These are phyloP conservation scores for Synchytrium microbalum DNA, from an alignment of 371 early-diverging fungal species.

Conservation along the genomic window DNA sequence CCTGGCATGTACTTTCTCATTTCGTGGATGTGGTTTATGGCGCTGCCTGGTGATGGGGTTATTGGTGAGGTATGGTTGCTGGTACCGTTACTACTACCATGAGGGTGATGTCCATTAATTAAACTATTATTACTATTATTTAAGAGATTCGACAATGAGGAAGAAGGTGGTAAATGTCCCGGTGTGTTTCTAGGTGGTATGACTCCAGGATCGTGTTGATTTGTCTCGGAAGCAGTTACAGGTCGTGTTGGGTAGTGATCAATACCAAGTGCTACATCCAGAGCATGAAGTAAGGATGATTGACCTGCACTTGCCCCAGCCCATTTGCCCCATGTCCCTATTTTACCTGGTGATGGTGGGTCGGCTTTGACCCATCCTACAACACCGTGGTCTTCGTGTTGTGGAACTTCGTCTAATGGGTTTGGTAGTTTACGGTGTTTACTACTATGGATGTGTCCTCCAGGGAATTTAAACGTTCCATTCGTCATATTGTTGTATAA, in stretches of 20 bases:
- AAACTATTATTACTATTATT: neutral
- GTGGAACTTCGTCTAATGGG: neutral
- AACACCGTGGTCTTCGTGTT: neutral
- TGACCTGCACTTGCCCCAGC: constrained; percentile 96
- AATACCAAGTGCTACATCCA: constrained; percentile 89
- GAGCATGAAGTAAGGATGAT: constrained; percentile 81
- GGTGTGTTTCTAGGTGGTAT: neutral
- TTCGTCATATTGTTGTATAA: too few species aligned
- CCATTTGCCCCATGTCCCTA: constrained; percentile 42
- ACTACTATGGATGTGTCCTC: neutral
- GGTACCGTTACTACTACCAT: neutral
- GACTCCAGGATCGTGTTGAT: constrained; percentile 12
- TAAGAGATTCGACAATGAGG: neutral
- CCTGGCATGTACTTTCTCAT: constrained; percentile 93
- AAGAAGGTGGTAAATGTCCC: neutral
- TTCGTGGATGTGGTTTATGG: constrained; percentile 51
- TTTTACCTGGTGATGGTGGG: neutral
- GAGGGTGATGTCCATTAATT: neutral
- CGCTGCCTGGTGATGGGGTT: constrained; percentile 1
- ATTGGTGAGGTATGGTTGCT: neutral
- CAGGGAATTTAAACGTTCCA: neutral
- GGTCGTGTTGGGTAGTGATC: constrained; percentile 65
- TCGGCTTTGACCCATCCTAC: neutral
- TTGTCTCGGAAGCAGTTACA: constrained; percentile 34
- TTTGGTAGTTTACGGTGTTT: constrained; percentile 14